Conservation (phyloP, 495 filamentous ascomycete species). For the Friedmanniomyces simplex region DNA sequence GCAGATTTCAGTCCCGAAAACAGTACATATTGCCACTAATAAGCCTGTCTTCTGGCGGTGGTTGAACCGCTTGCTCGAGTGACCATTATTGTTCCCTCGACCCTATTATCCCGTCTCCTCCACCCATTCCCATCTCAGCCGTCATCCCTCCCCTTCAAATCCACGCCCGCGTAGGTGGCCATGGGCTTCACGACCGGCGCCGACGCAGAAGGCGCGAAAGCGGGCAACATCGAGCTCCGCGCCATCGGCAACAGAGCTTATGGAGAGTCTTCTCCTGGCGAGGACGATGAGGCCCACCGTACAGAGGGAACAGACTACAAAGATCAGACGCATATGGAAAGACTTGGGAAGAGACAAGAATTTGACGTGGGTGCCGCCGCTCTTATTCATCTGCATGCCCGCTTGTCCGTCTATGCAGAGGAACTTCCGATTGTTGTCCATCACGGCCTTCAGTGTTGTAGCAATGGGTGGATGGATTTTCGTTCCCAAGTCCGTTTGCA, state of each 20-base stretch:
- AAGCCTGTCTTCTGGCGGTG: not conserved
- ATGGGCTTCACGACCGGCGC: not conserved
- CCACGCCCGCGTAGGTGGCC: not conserved
- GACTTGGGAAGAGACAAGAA: slow-evolving; percentile 1
- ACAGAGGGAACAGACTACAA: not conserved
- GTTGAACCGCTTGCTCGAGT: not conserved
- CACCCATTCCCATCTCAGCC: not conserved
- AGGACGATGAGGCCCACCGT: not conserved
- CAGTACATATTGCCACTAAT: not conserved
- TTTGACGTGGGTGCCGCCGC: not conserved
- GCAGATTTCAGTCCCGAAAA: not conserved
- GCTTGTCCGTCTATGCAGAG: not conserved
- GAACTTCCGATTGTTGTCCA: slow-evolving; percentile 11
- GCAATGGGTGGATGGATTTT: slow-evolving; percentile 9
- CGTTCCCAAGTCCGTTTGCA: slow-evolving; percentile 1
- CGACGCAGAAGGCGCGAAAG: not conserved
- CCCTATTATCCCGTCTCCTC: no score
- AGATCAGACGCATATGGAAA: not conserved
- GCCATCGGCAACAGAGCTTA: not conserved
- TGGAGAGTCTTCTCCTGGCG: no score
- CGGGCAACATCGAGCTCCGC: not conserved
- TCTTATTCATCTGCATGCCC: not conserved
- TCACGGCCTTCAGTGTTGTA: slow-evolving; percentile 1
- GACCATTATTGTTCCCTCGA: not conserved
- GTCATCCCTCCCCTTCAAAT: not conserved